Percentiles rank a stretch among this genome's conserved stretches.
Conservation (phyloP, 2,329 filamentous ascomycete genomes). For the Fusarium redolens region DNA sequence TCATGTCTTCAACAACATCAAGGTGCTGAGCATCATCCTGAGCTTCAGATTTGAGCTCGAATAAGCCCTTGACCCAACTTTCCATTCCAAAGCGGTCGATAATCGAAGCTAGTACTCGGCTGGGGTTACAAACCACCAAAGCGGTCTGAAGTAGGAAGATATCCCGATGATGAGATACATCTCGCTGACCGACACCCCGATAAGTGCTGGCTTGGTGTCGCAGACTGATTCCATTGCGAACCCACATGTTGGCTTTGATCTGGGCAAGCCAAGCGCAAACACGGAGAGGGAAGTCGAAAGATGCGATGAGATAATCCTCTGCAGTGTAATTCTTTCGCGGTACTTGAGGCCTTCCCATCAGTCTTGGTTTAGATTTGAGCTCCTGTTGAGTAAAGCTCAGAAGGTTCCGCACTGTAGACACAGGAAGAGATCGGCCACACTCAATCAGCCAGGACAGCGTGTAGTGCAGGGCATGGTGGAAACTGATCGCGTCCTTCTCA, state of each 20-base stretch:
- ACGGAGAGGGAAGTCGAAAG: slow-evolving; percentile 92
- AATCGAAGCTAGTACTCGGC: slow-evolving; percentile 86
- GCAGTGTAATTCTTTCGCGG: slow-evolving; percentile 68
- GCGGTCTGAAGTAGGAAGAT: slow-evolving; percentile 94
- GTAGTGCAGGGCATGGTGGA: slow-evolving; percentile 97
- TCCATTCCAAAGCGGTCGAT: slow-evolving; percentile 92
- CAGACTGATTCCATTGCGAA: slow-evolving; percentile 94
- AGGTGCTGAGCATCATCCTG: slow-evolving; percentile 90
- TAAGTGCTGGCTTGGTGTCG: slow-evolving; percentile 96
- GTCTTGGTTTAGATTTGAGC: slow-evolving; percentile 71
- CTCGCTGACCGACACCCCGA: slow-evolving; percentile 86
- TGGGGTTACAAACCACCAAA: slow-evolving; percentile 85
- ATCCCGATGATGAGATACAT: slow-evolving; percentile 94
- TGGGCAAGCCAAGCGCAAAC: slow-evolving; percentile 97
- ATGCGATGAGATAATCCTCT: slow-evolving; percentile 85
- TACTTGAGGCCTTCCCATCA: slow-evolving; percentile 70
- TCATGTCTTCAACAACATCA: slow-evolving; percentile 94
- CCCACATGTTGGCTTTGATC: slow-evolving; percentile 99
- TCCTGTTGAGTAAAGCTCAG: slow-evolving; percentile 79
- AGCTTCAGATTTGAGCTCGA: slow-evolving; percentile 75
- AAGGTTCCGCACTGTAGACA: slow-evolving; percentile 73
- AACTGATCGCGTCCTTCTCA: slow-evolving; percentile 91
- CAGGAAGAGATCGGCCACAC: slow-evolving; percentile 80
- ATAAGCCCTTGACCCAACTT: slow-evolving; percentile 87
- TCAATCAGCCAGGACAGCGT: slow-evolving; percentile 96